Base-by-base conservation (phyloP, 768 basidiomycete genomes). In the Panaeolus papilionaceus region DNA sequence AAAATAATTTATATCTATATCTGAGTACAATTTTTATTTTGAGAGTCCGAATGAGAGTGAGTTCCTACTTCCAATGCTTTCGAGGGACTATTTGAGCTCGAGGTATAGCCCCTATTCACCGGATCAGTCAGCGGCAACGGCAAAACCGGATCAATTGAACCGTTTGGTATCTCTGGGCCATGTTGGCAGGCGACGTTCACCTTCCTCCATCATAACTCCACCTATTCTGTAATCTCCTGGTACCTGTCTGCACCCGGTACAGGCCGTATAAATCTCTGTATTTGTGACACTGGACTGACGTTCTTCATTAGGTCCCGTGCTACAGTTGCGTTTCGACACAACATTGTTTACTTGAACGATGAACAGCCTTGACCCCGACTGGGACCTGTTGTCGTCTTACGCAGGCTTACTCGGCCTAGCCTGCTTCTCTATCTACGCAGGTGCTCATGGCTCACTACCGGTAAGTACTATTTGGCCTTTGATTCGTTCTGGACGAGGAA, bases 371-470 rank as follows among this genome's bases (percentile, higher is more conserved):
- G 68, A 66, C 38, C 67, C 76, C 69, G 80, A 91, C 77, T 88
- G 84, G 86, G 88, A 87, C 71, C 73, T 91, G 58, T 69, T 92
- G 37, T 85, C 86, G 0, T 89, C 92, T 40, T 93, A 92, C 71
- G 87, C 80, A 6, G 93, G 92, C 7, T 80, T 94, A 6, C 76
- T 94, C 63, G 76, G 78, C 39, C 84, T 94, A 26, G 93, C 93
- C 1, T 84, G 79, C 62, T 72, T 76, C n/a, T 89, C 90, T 37
- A 85, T 95, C 54, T 93, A 90, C 71, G 83, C 84, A 33, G 93
- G 93, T 40, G 85, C 93, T 5, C 85, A 84, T 78, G 87, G 85
- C 14, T 91, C 91, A 20, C 78, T 94, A 66, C 85, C 89, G 71
- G 91, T 92, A 71, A 20, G 72, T 65, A 44, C 20, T 66, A 26